A percentile compares a stretch with the other conserved stretches of the same genome.
Evolutionary conservation across 2,329 filamentous ascomycete species (phyloP).

Genomic region (Thyridium curvatum): DNA sequence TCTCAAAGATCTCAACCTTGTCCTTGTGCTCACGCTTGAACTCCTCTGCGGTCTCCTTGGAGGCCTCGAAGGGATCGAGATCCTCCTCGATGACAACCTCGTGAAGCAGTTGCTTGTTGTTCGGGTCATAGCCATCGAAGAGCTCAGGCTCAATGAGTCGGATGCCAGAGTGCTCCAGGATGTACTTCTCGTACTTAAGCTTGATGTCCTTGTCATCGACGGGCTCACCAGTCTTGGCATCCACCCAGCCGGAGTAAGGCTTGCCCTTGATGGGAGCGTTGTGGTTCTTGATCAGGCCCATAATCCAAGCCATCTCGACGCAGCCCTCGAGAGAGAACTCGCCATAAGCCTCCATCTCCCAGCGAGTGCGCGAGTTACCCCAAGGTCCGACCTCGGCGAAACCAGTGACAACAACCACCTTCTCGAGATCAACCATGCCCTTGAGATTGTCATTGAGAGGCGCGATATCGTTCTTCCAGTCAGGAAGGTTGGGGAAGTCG

Average conservation of each 20-base stretch:
- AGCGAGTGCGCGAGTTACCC: slow-evolving; percentile 96
- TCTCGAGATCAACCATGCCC: slow-evolving; percentile 98
- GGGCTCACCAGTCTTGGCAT: slow-evolving; percentile 87
- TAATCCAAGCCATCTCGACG: slow-evolving; percentile 99
- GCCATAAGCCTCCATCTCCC: slow-evolving; percentile 98
- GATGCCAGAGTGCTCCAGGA: slow-evolving; percentile 94
- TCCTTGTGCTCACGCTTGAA: slow-evolving; percentile 97
- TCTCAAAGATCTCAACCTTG: slow-evolving; percentile 96
- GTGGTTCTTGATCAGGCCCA: slow-evolving; percentile 98
- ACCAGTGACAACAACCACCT: slow-evolving; percentile 94
- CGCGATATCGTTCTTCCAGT: slow-evolving; percentile 87
- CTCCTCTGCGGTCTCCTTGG: slow-evolving; percentile 94
- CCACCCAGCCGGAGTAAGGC: slow-evolving; percentile 94
- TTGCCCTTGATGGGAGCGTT: slow-evolving; percentile 95
- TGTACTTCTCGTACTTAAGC: slow-evolving; percentile 92
- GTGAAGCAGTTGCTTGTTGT: slow-evolving; percentile 96
- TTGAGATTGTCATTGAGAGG: slow-evolving; percentile 84
- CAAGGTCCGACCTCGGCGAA: slow-evolving; percentile 95
- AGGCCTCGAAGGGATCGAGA: slow-evolving; percentile 92
- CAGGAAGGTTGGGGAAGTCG: slow-evolving; percentile 82
- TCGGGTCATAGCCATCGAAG: slow-evolving; percentile 94
- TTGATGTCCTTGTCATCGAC: slow-evolving; percentile 99
- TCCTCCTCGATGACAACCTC: slow-evolving; percentile 98
- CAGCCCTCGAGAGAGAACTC: slow-evolving; percentile 97
- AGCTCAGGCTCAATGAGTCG: slow-evolving; percentile 96